phyloP scores from a whole-genome alignment of 371 early-diverging fungal species.

The Mucor plumbeus region DNA sequence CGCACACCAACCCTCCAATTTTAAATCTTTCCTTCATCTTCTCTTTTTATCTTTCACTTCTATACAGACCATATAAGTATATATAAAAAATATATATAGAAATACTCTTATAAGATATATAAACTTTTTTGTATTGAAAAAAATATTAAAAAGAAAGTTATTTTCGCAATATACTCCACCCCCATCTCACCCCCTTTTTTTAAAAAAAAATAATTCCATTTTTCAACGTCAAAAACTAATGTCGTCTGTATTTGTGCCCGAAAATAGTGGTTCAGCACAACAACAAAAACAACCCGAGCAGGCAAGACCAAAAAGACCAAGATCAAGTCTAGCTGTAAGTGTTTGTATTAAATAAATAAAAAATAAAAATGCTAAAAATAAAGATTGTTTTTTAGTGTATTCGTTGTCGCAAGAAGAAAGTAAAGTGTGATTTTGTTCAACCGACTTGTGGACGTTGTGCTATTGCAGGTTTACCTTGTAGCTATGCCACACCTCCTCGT shows the following conservation, averaged over 20 bases:
- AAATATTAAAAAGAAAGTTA: too few relatives aligned
- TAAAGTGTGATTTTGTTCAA: conserved; percentile 69
- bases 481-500: conserved; percentile 57
- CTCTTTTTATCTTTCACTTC: background rate
- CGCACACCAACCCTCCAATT: background rate
- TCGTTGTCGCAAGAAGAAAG: conserved; percentile 65
- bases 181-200: too few relatives aligned
- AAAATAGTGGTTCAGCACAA: conserved; percentile 33
- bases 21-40: background rate
- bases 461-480: conserved; percentile 54
- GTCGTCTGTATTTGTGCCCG: conserved; percentile 48
- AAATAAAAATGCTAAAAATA: background rate
- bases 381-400: conserved; percentile 38
- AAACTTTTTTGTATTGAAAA: too few relatives aligned
- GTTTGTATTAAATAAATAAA: too few relatives aligned
- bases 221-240: conserved; percentile 20
- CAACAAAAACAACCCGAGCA: conserved; percentile 49
- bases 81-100: too few relatives aligned
- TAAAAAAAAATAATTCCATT: background rate
- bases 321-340: conserved; percentile 55
- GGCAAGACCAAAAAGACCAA: conserved; percentile 50
- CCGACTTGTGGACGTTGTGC: conserved; percentile 67
- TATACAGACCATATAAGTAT: too few relatives aligned
- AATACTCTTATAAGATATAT: too few relatives aligned
- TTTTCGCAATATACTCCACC: too few relatives aligned